Percentiles rank a stretch among this genome's conserved stretches.
Conservation (phyloP, 345 rosid species). For the Euphorbia lathyris region DNA sequence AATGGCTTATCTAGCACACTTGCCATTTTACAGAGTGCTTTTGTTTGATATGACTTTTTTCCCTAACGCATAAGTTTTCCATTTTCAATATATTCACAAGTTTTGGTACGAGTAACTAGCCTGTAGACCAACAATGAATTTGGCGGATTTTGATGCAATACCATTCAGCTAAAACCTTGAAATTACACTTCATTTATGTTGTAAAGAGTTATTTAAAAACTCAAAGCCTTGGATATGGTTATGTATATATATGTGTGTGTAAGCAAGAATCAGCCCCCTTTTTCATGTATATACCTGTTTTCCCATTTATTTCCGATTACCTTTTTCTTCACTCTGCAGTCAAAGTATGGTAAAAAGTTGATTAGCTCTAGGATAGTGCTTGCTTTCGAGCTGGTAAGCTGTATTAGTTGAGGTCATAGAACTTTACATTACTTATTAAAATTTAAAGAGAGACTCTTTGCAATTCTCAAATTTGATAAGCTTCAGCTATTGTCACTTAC, state of each 20-base stretch:
- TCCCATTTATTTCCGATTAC: not conserved
- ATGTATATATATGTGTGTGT: too few relatives aligned
- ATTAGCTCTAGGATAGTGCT: not conserved
- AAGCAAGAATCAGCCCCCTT: too few relatives aligned
- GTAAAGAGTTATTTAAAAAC: not conserved
- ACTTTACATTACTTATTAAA: not conserved
- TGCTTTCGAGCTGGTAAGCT: not conserved
- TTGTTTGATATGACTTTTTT: not conserved
- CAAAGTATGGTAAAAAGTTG: not conserved
- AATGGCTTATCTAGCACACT: not conserved
- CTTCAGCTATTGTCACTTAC: slow-evolving; percentile 11
- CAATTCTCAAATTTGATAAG: not conserved
- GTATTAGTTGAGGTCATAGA: not conserved
- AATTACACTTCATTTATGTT: not conserved
- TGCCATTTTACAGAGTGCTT: not conserved
- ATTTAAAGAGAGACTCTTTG: not conserved
- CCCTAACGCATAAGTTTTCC: not conserved
- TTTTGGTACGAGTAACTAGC: not conserved
- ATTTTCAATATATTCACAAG: not conserved
- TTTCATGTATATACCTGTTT: not conserved
- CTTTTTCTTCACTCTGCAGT: not conserved
- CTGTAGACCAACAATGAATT: not conserved
- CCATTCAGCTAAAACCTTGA: not conserved
- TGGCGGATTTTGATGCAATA: not conserved
- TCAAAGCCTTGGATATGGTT: too few relatives aligned